A percentile compares a stretch with the other conserved stretches of the same genome.
Conservation (phyloP, 2,329 filamentous ascomycete species). For the Colletotrichum sp. region DNA sequence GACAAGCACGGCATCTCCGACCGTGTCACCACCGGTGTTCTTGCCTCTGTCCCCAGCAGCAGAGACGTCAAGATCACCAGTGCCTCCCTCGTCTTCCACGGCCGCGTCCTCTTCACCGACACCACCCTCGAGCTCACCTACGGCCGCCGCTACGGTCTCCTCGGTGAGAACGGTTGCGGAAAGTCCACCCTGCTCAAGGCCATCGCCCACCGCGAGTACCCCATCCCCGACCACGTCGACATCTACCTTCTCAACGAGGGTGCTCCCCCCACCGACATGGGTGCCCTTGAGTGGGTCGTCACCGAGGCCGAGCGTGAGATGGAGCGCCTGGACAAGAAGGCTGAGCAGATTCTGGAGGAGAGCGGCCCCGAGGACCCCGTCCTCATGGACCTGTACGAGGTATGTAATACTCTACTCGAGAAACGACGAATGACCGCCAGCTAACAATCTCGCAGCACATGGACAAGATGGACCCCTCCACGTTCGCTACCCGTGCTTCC, state of each 20-base stretch:
- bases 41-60: conserved; percentile 82
- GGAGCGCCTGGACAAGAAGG: conserved; percentile 84
- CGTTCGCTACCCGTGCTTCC: conserved; percentile 93
- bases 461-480: conserved; percentile 98
- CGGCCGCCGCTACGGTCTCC: conserved; percentile 88
- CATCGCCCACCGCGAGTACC: conserved; percentile 91
- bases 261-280: conserved; percentile 85
- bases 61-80: conserved; percentile 98
- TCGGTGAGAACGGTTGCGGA: conserved; percentile 99
- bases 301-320: conserved; percentile 92
- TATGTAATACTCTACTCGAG: conserved; percentile 51
- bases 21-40: conserved; percentile 96
- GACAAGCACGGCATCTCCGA: conserved; percentile 97
- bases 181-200: conserved; percentile 98
- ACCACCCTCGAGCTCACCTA: conserved; percentile 92
- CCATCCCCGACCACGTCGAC: conserved; percentile 94
- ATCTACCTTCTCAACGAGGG: conserved; percentile 99
- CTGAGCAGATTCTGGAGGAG: conserved; percentile 89
- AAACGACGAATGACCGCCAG: not conserved
- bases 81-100: conserved; percentile 94
- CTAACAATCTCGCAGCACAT: conserved; percentile 71
- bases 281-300: conserved; percentile 97
- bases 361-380: conserved; percentile 91
- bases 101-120: conserved; percentile 93
- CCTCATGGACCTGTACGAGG: conserved; percentile 94